Evolutionary conservation across 1,139 yeast species (phyloP).

Genomic region (Wickerhamiella pararugosa): DNA sequence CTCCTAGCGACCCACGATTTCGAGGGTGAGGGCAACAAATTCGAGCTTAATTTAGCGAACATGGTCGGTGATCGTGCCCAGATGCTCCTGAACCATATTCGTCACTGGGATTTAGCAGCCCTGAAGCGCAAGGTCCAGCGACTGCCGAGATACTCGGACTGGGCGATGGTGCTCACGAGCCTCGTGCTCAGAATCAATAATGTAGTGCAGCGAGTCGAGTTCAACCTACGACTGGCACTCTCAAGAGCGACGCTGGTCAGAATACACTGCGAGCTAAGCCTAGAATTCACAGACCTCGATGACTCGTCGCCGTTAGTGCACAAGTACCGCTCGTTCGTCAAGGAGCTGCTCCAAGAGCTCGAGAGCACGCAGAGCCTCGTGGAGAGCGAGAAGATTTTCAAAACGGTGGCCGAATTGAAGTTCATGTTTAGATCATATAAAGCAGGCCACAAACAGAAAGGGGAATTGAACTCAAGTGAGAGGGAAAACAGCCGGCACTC

Average conservation of each 20-base stretch:
- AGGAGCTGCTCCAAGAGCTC: constrained; percentile 21
- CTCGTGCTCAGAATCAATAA: constrained; percentile 23
- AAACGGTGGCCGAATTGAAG: constrained; percentile 23
- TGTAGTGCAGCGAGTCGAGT: constrained; percentile 20
- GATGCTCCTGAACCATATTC: constrained; percentile 19
- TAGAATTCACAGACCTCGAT: constrained; percentile 15
- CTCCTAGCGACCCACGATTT: constrained; percentile 20
- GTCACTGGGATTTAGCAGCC: constrained; percentile 21
- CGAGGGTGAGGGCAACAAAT: constrained; percentile 19
- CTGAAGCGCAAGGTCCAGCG: constrained; percentile 21
- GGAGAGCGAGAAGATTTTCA: constrained; percentile 25
- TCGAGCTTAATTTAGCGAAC: constrained; percentile 24
- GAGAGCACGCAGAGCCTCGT: constrained; percentile 22
- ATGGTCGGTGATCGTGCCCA: constrained; percentile 21
- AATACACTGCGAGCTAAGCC: constrained; percentile 23
- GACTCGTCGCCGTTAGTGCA: constrained; percentile 16
- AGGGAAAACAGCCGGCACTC: background rate
- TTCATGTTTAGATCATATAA: constrained; percentile 23
- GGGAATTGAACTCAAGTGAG: background rate
- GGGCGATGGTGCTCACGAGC: constrained; percentile 23
- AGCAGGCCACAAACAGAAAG: background rate
- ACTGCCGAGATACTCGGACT: constrained; percentile 20
- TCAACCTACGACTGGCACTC: constrained; percentile 22
- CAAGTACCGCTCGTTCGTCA: constrained; percentile 22
- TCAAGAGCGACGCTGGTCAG: constrained; percentile 24